phyloP scores from a whole-genome alignment of 2,329 filamentous ascomycete genomes.

The Colletotrichum sp. region DNA sequence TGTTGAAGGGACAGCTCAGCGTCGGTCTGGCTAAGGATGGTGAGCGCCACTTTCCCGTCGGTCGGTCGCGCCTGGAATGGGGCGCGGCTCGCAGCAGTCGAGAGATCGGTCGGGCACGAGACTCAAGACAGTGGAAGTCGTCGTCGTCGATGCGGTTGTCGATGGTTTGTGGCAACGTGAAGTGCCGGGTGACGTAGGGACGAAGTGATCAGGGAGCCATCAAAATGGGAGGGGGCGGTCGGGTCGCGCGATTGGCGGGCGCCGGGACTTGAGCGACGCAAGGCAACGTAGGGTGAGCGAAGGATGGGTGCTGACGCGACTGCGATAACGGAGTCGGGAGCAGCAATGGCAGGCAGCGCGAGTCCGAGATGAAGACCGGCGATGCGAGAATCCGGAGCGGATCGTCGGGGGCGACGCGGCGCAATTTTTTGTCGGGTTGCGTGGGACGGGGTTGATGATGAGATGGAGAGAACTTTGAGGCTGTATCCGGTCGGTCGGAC shows the following conservation, averaged over 20 bases:
- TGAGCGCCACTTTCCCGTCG: conserved; percentile 57
- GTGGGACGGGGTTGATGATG: conserved; percentile 12
- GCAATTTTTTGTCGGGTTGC: conserved; percentile 13
- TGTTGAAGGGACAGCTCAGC: conserved; percentile 65
- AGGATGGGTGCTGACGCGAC: conserved; percentile 11
- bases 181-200: conserved; percentile 21
- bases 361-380: neutral
- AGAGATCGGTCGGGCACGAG: conserved; percentile 18
- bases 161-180: conserved; percentile 16
- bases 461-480: conserved; percentile 22
- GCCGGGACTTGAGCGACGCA: conserved; percentile 19
- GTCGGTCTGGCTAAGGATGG: conserved; percentile 57
- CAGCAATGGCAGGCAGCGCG: neutral
- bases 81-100: conserved; percentile 14
- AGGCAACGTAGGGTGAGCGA: conserved; percentile 6
- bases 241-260: conserved; percentile 24
- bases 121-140: neutral
- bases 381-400: neutral
- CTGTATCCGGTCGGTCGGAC: conserved; percentile 21
- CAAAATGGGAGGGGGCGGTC: conserved; percentile 23
- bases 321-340: conserved; percentile 7
- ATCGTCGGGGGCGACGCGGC: conserved; percentile 13
- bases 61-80: conserved; percentile 23
- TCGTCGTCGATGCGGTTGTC: neutral
- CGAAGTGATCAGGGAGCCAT: conserved; percentile 22